A percentile compares a stretch with the other conserved stretches of the same genome.
Evolutionary conservation across 2,329 filamentous ascomycete genomes (phyloP).

Genomic region (Magnaporthiopsis rhizophila): DNA sequence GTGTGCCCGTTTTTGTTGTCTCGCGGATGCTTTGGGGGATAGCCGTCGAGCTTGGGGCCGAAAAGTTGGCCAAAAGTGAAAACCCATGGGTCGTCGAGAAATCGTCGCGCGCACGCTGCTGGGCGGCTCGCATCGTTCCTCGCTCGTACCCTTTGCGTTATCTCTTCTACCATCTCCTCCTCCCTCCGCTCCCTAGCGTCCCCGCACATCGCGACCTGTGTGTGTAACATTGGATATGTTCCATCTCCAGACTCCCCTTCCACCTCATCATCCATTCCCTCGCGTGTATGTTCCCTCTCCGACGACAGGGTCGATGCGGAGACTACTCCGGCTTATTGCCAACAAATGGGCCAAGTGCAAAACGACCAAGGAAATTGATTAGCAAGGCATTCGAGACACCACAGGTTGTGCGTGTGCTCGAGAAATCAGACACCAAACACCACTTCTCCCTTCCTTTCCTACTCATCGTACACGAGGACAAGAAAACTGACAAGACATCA

Average conservation of each 20-base stretch:
- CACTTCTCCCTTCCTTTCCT: not conserved
- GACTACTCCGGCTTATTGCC: not conserved
- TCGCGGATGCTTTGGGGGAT: not conserved
- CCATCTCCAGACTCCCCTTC: not conserved
- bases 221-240: not conserved
- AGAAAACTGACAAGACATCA: not conserved
- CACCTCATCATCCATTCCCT: not conserved
- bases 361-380: constrained; percentile 5
- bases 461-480: constrained; percentile 6
- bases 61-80: not conserved
- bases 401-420: constrained; percentile 1
- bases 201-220: not conserved
- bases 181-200: not conserved
- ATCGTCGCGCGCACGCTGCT: not conserved
- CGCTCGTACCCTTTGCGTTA: not conserved
- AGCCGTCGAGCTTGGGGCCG: not conserved
- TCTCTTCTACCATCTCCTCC: not conserved
- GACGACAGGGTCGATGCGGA: not conserved
- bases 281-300: not conserved
- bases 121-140: not conserved
- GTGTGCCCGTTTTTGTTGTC: not conserved
- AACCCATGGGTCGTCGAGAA: not conserved
- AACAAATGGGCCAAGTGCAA: not conserved
- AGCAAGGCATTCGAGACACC: constrained; percentile 2
- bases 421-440: not conserved